These are phyloP conservation scores for Aspergillus tubingensis DNA, from an alignment of 2,329 filamentous ascomycete genomes.

Conservation along the genomic window DNA sequence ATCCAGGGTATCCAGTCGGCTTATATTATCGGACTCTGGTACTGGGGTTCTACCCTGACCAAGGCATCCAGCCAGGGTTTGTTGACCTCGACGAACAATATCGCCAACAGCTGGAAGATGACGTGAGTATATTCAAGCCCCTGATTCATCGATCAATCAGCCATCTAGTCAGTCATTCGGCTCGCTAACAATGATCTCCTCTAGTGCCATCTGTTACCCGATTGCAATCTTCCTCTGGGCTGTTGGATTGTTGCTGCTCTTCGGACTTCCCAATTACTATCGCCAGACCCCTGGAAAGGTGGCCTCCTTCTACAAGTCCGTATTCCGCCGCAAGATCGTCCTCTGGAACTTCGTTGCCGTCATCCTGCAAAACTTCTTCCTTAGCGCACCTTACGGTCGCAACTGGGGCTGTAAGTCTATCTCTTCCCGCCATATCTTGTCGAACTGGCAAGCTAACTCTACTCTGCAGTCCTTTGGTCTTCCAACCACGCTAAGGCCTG, in stretches of 20 bases:
- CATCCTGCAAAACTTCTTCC: conserved; percentile 66
- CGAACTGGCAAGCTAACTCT: neutral
- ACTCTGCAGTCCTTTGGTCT: conserved; percentile 53
- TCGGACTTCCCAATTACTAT: conserved; percentile 66
- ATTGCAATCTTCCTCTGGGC: conserved; percentile 58
- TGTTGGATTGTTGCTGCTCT: conserved; percentile 56
- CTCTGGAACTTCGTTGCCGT: conserved; percentile 60
- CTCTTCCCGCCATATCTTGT: no score
- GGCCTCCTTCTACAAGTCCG: conserved; percentile 64
- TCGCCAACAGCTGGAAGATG: conserved; percentile 46
- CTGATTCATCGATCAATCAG: conserved; percentile 6
- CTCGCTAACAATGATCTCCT: conserved; percentile 21
- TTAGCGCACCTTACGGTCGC: conserved; percentile 64
- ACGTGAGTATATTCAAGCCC: conserved; percentile 27
- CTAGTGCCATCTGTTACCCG: conserved; percentile 56
- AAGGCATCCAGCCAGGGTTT: conserved; percentile 45
- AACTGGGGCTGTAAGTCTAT: conserved; percentile 57
- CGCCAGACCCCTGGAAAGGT: conserved; percentile 63
- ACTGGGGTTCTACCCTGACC: conserved; percentile 61
- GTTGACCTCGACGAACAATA: conserved; percentile 32
- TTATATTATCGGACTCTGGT: conserved; percentile 66
- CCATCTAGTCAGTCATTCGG: no score
- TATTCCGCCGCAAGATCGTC: conserved; percentile 56
- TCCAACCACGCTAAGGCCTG: conserved; percentile 58
- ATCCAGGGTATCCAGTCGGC: conserved; percentile 68